These are phyloP conservation scores for Diaporthe sp. DNA, from an alignment of 2,329 filamentous ascomycete genomes.

Conservation along the genomic window DNA sequence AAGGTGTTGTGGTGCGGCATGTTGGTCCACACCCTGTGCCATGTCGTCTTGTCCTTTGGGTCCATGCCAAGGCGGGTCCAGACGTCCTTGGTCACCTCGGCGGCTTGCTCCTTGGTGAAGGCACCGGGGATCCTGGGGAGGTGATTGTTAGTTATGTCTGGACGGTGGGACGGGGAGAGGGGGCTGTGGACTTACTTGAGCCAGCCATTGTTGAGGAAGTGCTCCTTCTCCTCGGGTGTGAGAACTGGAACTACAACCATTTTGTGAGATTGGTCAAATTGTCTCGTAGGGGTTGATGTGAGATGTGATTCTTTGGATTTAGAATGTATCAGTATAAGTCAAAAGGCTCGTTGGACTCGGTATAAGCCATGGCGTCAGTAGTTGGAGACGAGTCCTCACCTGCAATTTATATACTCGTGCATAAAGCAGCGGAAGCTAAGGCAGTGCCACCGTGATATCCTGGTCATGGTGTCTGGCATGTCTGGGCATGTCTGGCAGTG, in stretches of 20 bases:
- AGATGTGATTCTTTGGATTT: not conserved
- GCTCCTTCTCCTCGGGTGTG: constrained; percentile 56
- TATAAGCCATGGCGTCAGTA: not conserved
- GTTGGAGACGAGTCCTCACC: not conserved
- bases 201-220: constrained; percentile 58
- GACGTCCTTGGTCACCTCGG: constrained; percentile 57
- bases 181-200: constrained; percentile 47
- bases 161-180: not conserved
- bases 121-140: constrained; percentile 48
- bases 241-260: constrained; percentile 46
- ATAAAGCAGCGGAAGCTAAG: constrained; percentile 16
- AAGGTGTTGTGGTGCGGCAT: constrained; percentile 74
- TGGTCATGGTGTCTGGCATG: constrained; percentile 31
- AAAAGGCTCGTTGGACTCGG: not conserved
- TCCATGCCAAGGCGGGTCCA: constrained; percentile 78
- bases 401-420: constrained; percentile 18
- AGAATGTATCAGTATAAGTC: not conserved
- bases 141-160: constrained; percentile 43
- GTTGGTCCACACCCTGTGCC: constrained; percentile 72
- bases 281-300: too few species aligned
- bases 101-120: constrained; percentile 56
- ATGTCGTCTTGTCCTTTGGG: constrained; percentile 73
- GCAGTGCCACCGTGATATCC: constrained; percentile 2
- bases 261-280: not conserved
- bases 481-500: constrained; percentile 34